These are phyloP conservation scores for Grosmannia clavigera DNA, from an alignment of 2,329 filamentous ascomycete species.

Conservation along the genomic window DNA sequence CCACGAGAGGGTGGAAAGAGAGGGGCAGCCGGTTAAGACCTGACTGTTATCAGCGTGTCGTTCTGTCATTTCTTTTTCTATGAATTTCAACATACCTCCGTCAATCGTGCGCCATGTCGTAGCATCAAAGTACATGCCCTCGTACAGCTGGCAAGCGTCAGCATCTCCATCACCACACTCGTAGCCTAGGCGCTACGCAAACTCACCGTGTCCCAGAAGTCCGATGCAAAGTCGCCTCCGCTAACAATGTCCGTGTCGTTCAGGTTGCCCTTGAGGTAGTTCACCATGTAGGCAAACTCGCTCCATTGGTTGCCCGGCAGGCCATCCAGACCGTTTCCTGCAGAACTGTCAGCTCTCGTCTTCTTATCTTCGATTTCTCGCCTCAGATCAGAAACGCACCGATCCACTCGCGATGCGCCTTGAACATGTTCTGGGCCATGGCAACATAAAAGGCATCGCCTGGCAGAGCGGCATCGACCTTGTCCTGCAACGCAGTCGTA, in stretches of 20 bases:
- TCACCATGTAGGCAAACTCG: conserved; percentile 49
- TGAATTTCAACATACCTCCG: conserved; percentile 20
- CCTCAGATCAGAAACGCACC: background rate
- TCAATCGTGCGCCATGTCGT: conserved; percentile 54
- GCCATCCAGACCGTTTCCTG: conserved; percentile 22
- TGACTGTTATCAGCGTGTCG: background rate
- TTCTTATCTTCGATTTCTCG: background rate
- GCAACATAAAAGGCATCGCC: conserved; percentile 22
- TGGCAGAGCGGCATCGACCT: conserved; percentile 22
- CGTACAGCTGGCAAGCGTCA: conserved; percentile 26
- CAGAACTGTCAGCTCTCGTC: background rate
- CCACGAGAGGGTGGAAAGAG: conserved; percentile 50
- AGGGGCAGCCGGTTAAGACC: conserved; percentile 40
- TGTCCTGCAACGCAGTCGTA: conserved; percentile 22
- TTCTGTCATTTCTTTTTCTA: background rate
- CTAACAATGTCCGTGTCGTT: conserved; percentile 40
- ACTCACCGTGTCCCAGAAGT: conserved; percentile 31
- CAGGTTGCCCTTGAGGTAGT: conserved; percentile 39
- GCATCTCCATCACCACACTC: background rate
- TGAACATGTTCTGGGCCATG: conserved; percentile 30
- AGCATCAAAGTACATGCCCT: conserved; percentile 46
- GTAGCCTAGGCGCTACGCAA: background rate
- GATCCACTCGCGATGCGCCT: conserved; percentile 28
- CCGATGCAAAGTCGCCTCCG: conserved; percentile 28
- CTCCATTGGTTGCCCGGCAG: conserved; percentile 50